Percentiles rank a stretch among this genome's conserved stretches.
Conservation (phyloP, 768 basidiomycete species). For the Lactarius vividus region DNA sequence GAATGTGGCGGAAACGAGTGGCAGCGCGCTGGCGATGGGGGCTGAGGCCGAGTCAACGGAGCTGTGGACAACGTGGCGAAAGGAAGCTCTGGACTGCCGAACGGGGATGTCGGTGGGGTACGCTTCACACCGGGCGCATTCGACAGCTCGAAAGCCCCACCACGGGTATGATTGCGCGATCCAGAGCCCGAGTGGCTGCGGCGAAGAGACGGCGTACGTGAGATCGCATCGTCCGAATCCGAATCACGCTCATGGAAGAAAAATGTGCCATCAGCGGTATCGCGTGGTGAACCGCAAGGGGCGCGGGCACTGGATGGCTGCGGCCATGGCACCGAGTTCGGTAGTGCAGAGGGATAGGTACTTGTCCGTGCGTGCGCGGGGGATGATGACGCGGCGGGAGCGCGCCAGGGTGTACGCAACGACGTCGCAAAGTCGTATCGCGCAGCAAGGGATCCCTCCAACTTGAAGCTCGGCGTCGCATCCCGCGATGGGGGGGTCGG, state of each 20-base stretch:
- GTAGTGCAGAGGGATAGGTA: constrained; percentile 45
- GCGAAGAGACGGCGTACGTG: constrained; percentile 18
- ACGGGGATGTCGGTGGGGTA: constrained; percentile 24
- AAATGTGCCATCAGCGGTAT: neutral
- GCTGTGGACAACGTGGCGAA: neutral
- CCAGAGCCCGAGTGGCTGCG: constrained; percentile 12
- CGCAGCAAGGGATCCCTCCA: constrained; percentile 44
- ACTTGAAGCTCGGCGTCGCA: constrained; percentile 30
- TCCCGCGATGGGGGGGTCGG: constrained; percentile 20
- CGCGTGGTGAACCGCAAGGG: constrained; percentile 16
- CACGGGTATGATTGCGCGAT: constrained; percentile 23
- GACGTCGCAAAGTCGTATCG: constrained; percentile 60
- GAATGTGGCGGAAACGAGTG: constrained; percentile 27
- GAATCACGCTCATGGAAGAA: constrained; percentile 22
- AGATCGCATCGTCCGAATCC: constrained; percentile 23
- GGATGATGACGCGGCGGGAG: constrained; percentile 29
- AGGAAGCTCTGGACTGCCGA: constrained; percentile 11
- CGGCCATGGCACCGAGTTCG: constrained; percentile 44
- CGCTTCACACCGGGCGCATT: constrained; percentile 16
- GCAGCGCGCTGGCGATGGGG: constrained; percentile 13
- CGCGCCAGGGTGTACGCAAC: constrained; percentile 47
- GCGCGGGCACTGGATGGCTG: neutral
- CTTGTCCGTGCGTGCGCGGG: constrained; percentile 40
- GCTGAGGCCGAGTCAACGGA: constrained; percentile 10
- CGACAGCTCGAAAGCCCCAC: constrained; percentile 13